Evolutionary conservation across 345 rosid species (phyloP).

Genomic region (Aquilaria yunnanensis): DNA sequence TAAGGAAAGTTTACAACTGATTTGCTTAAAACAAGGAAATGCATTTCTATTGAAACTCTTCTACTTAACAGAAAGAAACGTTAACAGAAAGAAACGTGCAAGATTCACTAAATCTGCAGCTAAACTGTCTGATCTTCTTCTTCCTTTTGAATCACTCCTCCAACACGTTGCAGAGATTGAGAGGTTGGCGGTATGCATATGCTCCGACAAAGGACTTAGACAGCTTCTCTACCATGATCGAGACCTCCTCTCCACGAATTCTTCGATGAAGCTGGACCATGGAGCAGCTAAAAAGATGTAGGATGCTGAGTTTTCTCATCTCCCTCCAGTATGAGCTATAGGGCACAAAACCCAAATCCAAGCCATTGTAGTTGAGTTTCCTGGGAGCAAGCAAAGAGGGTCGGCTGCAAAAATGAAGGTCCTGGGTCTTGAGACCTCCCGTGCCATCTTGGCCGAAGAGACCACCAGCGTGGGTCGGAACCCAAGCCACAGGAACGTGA

Average conservation of each 20-base stretch:
- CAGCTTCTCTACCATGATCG: constrained; percentile 15
- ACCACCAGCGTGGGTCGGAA: constrained; percentile 12
- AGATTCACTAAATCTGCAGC: too few species aligned
- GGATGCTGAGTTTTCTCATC: constrained; percentile 19
- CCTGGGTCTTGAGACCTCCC: constrained; percentile 24
- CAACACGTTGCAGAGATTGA: constrained; percentile 17
- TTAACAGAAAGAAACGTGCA: too few species aligned
- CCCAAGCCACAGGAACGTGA: constrained; percentile 26
- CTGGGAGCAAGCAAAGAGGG: constrained; percentile 10
- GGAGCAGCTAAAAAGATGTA: constrained; percentile 22
- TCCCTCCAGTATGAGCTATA: constrained; percentile 23
- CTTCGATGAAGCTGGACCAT: constrained; percentile 14
- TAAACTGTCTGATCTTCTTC: too few species aligned
- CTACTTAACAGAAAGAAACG: too few species aligned
- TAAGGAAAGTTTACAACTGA: too few species aligned
- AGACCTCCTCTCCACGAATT: constrained; percentile 22
- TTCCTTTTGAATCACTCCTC: too few species aligned
- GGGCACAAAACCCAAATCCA: constrained; percentile 25
- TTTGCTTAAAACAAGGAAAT: too few species aligned
- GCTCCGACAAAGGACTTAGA: background rate
- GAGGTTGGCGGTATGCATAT: background rate
- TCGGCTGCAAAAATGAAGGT: constrained; percentile 24
- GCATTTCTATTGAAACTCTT: too few species aligned
- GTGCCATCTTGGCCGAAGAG: constrained; percentile 22
- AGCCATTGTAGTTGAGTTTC: constrained; percentile 23